Evolutionary conservation across 2,329 filamentous ascomycete genomes (phyloP), one percentile per base, ranked within the genome.

Genomic region (Blastomyces emzantsi): DNA sequence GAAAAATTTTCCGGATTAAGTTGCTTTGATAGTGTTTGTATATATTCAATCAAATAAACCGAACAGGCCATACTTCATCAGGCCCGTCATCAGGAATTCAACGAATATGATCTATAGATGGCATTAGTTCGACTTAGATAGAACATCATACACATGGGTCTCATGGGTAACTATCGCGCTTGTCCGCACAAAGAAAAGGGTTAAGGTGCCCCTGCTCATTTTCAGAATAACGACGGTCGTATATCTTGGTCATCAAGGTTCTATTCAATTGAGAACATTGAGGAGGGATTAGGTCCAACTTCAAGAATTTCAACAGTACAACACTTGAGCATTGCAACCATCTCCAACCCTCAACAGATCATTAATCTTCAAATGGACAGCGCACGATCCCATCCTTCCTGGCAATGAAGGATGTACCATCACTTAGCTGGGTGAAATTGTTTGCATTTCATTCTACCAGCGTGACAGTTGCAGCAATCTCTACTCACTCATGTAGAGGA

Each of bases 171-270:
- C n/a, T 70, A 63, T 70, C 70, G 61, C 67, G 60, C 25, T 66
- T 59, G 60, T 71, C 67, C 55, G 68, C 63, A 60, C 65, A 68
- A 28, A 64, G 57, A 45, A 70, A 71, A 19, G 67, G 69, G 47
- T 70, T 64, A 47, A 69, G 36, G 62, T 59, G 4, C 28, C 66
- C 67, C 11, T 64, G 57, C 0, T 69, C 67, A 62, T 69, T 66
- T 61, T 72, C 67, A 47, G 68, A 64, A 56, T 70, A 70, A 51
- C 69, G 66, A 55, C 69, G 68, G 65, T 71, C 66, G 59, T 69
- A 70, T 60, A 69, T 59, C 41, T 70, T 70, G 33, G 66, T 67
- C 36, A 72, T 68, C 4, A 70, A 60, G 54, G 57, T 59, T 25
- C 62, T 64, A 33, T 63, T 62, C 43, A 45, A 49, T 57, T 60